Conservation (phyloP, 1,139 yeast species). For the Candida pseudocylindracea region DNA sequence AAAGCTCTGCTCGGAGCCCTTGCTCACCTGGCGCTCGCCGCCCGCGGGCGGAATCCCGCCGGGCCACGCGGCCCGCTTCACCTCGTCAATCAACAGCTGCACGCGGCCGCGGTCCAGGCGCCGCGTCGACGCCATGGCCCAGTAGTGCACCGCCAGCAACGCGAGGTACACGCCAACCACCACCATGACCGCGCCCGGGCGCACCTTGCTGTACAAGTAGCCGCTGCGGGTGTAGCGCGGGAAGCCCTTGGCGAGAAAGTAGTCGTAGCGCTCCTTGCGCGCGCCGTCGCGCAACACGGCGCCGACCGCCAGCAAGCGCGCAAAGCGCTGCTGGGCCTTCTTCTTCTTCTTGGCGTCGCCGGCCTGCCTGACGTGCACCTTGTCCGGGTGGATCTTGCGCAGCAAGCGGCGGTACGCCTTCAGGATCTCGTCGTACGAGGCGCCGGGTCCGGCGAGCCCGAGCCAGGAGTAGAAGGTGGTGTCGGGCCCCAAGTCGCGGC, state of each 20-base stretch:
- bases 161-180: slow-evolving; percentile 19
- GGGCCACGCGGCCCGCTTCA: background rate
- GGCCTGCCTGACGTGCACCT: slow-evolving; percentile 54
- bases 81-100: background rate
- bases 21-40: background rate
- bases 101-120: background rate
- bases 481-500: slow-evolving; percentile 36
- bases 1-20: background rate
- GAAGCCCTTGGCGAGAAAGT: slow-evolving; percentile 64
- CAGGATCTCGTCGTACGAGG: slow-evolving; percentile 40
- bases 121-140: background rate
- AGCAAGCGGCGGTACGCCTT: slow-evolving; percentile 60
- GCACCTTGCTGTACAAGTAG: slow-evolving; percentile 28
- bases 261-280: slow-evolving; percentile 61
- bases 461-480: slow-evolving; percentile 53
- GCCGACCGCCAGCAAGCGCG: slow-evolving; percentile 53
- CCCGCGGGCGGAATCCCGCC: background rate
- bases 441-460: slow-evolving; percentile 26
- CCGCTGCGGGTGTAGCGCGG: slow-evolving; percentile 51
- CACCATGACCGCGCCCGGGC: slow-evolving; percentile 37
- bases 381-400: slow-evolving; percentile 68
- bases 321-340: slow-evolving; percentile 35
- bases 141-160: background rate
- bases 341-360: slow-evolving; percentile 18
- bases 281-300: slow-evolving; percentile 43